Conservation (phyloP, 257 asterid genomes). For the Gentiana macrophylla region DNA sequence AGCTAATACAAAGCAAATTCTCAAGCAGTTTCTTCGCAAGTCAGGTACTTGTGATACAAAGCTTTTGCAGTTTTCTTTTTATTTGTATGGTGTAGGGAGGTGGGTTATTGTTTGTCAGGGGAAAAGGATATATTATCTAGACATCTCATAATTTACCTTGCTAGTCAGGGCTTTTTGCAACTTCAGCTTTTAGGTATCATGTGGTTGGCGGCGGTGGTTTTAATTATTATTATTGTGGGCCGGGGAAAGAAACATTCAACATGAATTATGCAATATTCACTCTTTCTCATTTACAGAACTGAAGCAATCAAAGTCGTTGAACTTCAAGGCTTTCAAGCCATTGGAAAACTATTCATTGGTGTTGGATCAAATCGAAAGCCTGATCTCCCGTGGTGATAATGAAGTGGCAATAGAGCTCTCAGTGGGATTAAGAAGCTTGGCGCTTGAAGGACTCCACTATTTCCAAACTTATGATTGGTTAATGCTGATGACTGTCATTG, state of each 20-base stretch:
- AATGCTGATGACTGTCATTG: slow-evolving; percentile 81
- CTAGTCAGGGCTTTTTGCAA: not conserved
- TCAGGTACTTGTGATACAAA: slow-evolving; percentile 61
- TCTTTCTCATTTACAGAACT: slow-evolving; percentile 60
- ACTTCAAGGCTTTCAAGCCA: slow-evolving; percentile 84
- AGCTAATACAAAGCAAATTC: slow-evolving; percentile 86
- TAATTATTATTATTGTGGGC: no score
- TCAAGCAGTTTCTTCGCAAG: slow-evolving; percentile 68
- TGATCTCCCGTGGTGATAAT: slow-evolving; percentile 43
- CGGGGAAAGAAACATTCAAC: no score
- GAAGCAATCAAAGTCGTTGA: slow-evolving; percentile 52
- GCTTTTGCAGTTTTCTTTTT: no score
- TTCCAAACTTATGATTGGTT: slow-evolving; percentile 96
- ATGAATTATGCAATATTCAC: no score
- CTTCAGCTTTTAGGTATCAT: slow-evolving; percentile 6
- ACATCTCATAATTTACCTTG: not conserved
- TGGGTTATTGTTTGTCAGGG: not conserved
- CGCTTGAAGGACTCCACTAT: slow-evolving; percentile 83
- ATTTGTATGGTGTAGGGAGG: not conserved
- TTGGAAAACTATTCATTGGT: slow-evolving; percentile 36
- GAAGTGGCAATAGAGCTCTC: slow-evolving; percentile 59
- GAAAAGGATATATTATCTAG: no score
- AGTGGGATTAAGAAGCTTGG: slow-evolving; percentile 76
- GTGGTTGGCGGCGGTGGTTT: no score
- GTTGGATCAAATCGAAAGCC: slow-evolving; percentile 57